A percentile compares a stretch with the other conserved stretches of the same genome.
Conservation (phyloP, 768 basidiomycete species). For the Leccinum ochraceum region DNA sequence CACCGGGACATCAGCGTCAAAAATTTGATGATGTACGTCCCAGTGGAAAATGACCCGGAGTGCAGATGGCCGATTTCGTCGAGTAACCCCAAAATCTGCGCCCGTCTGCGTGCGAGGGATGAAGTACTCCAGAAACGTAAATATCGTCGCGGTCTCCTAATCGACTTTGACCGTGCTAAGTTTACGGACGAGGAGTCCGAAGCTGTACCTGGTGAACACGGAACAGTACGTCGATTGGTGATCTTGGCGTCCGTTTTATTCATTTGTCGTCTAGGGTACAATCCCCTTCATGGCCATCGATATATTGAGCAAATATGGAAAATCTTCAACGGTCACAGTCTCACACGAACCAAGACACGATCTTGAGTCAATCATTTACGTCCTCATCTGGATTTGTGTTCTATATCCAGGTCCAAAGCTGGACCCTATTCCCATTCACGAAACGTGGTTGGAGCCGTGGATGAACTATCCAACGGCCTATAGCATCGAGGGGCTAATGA, state of each 20-base stretch:
- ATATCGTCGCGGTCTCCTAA: constrained; percentile 1
- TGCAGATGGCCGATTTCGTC: background rate
- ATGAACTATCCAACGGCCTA: background rate
- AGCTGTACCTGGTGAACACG: background rate
- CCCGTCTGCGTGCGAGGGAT: background rate
- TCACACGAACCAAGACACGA: constrained; percentile 1
- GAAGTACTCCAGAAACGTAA: background rate
- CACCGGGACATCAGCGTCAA: background rate
- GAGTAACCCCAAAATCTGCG: background rate
- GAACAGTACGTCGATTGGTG: background rate
- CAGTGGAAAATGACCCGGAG: background rate
- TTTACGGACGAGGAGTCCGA: background rate
- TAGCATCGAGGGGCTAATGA: background rate
- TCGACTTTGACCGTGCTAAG: constrained; percentile 3
- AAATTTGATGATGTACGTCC: background rate
- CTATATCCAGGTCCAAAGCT: background rate
- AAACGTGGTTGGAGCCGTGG: background rate
- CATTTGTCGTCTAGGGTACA: background rate
- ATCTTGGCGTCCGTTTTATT: no score
- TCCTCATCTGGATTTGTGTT: background rate
- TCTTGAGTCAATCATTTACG: background rate
- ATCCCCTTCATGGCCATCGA: constrained; percentile 9
- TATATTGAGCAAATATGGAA: background rate
- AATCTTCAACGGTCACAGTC: background rate
- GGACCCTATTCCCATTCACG: background rate